A percentile compares a stretch with the other conserved stretches of the same genome.
These are phyloP conservation scores for Aureobasidium vineae DNA, from an alignment of 2,329 filamentous ascomycete species.

Conservation along the genomic window DNA sequence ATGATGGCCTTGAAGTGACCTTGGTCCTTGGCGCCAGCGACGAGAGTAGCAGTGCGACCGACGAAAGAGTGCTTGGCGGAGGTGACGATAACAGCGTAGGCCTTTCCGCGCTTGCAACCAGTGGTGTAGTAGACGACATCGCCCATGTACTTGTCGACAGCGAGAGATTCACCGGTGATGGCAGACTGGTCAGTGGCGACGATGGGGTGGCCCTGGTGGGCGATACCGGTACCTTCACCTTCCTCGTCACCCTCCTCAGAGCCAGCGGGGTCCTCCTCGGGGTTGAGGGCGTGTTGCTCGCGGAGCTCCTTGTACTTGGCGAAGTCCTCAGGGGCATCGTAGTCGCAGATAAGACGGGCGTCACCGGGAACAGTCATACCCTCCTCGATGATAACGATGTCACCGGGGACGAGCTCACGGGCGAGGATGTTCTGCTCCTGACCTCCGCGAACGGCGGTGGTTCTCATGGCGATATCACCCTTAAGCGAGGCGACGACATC, in stretches of 20 bases:
- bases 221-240: constrained; percentile 58
- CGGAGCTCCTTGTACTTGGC: constrained; percentile 64
- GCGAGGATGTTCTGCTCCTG: constrained; percentile 67
- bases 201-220: constrained; percentile 63
- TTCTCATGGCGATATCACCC: constrained; percentile 76
- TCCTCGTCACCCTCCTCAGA: constrained; percentile 54
- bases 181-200: constrained; percentile 75
- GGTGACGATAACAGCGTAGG: constrained; percentile 65
- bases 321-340: constrained; percentile 65
- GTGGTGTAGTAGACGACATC: constrained; percentile 76
- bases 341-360: constrained; percentile 69
- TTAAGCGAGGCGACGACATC: constrained; percentile 72
- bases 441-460: constrained; percentile 65
- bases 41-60: constrained; percentile 70
- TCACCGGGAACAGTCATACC: constrained; percentile 69
- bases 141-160: constrained; percentile 76
- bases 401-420: constrained; percentile 71
- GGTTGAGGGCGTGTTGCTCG: constrained; percentile 52
- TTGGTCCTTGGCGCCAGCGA: constrained; percentile 71
- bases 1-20: constrained; percentile 82
- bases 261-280: constrained; percentile 60
- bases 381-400: constrained; percentile 73
- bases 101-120: constrained; percentile 77
- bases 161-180: constrained; percentile 77
- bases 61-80: constrained; percentile 72